Evolutionary conservation across 495 filamentous ascomycete species (phyloP).

Genomic region (Bombardia bombarda): DNA sequence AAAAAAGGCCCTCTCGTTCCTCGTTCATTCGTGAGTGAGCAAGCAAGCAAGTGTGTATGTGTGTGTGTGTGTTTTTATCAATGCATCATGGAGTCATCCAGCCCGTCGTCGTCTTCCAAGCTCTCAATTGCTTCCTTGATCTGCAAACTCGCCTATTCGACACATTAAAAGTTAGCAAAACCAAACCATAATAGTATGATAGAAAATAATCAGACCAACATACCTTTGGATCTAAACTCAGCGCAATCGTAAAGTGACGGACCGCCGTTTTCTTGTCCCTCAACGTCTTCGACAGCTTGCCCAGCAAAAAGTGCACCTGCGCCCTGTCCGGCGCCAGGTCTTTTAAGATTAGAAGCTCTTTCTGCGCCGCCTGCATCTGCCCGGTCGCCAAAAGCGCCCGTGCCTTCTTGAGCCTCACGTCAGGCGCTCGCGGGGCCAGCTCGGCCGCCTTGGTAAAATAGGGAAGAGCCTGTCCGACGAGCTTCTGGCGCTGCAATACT

Average conservation of each 20-base stretch:
- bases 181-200: background rate
- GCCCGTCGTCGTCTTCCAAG: constrained; percentile 76
- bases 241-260: constrained; percentile 83
- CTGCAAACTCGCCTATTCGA: constrained; percentile 65
- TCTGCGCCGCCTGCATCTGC: constrained; percentile 58
- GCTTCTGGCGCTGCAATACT: constrained; percentile 79
- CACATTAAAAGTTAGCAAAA: constrained; percentile 17
- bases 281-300: constrained; percentile 75
- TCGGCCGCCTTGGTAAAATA: constrained; percentile 75
- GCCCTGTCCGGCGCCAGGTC: constrained; percentile 90
- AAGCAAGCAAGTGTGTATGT: no score
- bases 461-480: constrained; percentile 63
- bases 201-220: constrained; percentile 3
- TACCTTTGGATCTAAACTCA: constrained; percentile 97
- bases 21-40: no score
- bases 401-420: constrained; percentile 89
- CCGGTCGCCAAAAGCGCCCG: constrained; percentile 73
- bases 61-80: no score
- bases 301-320: constrained; percentile 88
- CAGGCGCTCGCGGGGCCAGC: constrained; percentile 69
- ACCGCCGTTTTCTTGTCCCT: constrained; percentile 75
- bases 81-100: constrained; percentile 57
- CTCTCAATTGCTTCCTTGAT: constrained; percentile 92
- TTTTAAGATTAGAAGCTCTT: constrained; percentile 74
- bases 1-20: no score